Evolutionary conservation across 2,329 filamentous ascomycete genomes (phyloP), one percentile per base, ranked within the genome.

Genomic region (Albifimbria verrucaria): DNA sequence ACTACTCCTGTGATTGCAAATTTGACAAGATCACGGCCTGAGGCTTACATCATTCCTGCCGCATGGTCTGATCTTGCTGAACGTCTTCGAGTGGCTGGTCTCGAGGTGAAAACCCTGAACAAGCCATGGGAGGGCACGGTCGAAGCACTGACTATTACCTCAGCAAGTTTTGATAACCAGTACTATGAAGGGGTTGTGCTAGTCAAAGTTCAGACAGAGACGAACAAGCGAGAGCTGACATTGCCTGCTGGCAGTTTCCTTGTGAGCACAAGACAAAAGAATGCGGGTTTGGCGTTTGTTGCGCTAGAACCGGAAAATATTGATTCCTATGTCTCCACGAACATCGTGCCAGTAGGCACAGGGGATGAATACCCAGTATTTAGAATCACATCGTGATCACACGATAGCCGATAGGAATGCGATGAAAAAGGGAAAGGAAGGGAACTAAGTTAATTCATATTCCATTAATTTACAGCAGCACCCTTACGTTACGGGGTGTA

Each of bases 221-320:
- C 58, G 0, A 50, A 58, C 11, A 48, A 56, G 24, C 57, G 50
- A 7, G 49, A 65, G 7, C 11, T 68, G 1, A 60, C 48, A 1
- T 25, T 70, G 1, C 66, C 67, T 0, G 57, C 59, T 0, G 67
- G 67, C 1, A 66, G 65, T 9, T 69, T 68, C 50, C 57, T 60
- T n/a, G 58, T 69, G 1, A 68, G 63, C 56, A 68, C 67, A 2
- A 59, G 63, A 18, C 67, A 69, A 50, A 67, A 65, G 56, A 69
- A 68, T n/a, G 65, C 66, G 0, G 67, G 52, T 0, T 49, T 68
- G 1, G 66, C 67, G 0, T 58, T 69, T 10, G 57, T 62, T 12
- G 65, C 62, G 0, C 51, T 69, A 11, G 67, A 69, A 57, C 67
- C 67, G 0, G 67, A 69, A 57, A 65, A 65, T 3, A 65, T 67